Evolutionary conservation across 176 grass and related monocot genomes (phyloP), one percentile per base, ranked within the genome.

Genomic region (Cenchrus fungigraminus): DNA sequence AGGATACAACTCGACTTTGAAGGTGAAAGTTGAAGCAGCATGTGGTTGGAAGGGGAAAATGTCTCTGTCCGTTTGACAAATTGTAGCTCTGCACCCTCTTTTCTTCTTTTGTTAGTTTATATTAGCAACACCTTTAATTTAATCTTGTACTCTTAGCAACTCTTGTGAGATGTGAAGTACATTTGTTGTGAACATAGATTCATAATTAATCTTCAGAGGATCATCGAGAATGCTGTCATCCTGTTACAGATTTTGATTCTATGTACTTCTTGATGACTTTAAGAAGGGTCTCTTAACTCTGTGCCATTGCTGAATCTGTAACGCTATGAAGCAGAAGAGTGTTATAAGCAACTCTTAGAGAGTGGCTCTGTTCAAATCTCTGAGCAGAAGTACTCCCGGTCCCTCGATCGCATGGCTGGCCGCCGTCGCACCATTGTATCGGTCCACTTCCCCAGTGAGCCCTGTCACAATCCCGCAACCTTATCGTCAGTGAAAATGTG

Each of bases 111-210:
- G 34, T 64, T 84, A 87, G 76, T 71, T 49, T 87, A 76, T 83
- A 84, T 83, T 81, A 62, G 57, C 10, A 70, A 50, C 34, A 66
- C 58, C 49, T 90, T 77, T 77, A 80, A 84, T 84, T 81, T 75
- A 70, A 34, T 31, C 70, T 3, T 87, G 85, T 87, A 91, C 80
- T 74, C 45, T 75, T 84, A 80, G 69, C 53, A 80, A 87, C 80
- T 65, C 51, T 40, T 43, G 44, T 79, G 84, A 69, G 42, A 79
- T 87, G 51, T 80, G 81, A 73, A 80, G 40, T 52, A n/a, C 68
- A 63, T 79, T 74, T 90, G 74, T 68, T 77, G 79, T 85, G 68
- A 75, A 84, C 89, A 84, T 76, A 80, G 69, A 87, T 75, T 47
- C 69, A 56, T 91, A 84, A 84, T 82, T 81, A 51, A 81, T 88